Percentiles rank a stretch among this genome's conserved stretches.
Evolutionary conservation across 2,329 filamentous ascomycete species (phyloP).

Genomic region (Trichoderma oligosporum): DNA sequence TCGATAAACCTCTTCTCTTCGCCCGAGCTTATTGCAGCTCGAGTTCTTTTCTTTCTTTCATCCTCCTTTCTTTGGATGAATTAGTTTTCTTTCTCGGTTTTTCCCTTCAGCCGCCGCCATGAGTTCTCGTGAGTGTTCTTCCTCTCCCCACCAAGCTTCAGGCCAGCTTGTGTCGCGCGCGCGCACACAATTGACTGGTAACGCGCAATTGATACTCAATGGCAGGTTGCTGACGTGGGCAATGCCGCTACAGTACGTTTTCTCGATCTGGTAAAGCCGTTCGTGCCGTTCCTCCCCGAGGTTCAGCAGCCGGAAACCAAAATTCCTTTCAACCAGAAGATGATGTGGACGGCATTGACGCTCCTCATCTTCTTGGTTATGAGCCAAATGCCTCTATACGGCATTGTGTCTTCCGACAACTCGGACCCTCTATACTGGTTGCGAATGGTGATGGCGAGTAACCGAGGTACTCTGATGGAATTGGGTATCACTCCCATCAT

Average conservation of each 20-base stretch:
- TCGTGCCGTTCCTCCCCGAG: slow-evolving; percentile 98
- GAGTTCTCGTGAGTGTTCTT: slow-evolving; percentile 51
- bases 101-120: slow-evolving; percentile 43
- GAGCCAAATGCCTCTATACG: slow-evolving; percentile 99
- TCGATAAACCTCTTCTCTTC: slow-evolving; percentile 28
- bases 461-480: slow-evolving; percentile 94
- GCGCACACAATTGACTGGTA: slow-evolving; percentile 15
- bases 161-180: slow-evolving; percentile 22
- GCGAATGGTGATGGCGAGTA: slow-evolving; percentile 99
- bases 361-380: slow-evolving; percentile 99
- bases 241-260: slow-evolving; percentile 71
- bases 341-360: slow-evolving; percentile 93
- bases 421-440: slow-evolving; percentile 99
- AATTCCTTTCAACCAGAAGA: slow-evolving; percentile 96
- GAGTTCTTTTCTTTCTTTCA: slow-evolving; percentile 32
- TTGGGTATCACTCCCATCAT: slow-evolving; percentile 98
- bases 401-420: slow-evolving; percentile 97
- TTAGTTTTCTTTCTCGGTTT: slow-evolving; percentile 38
- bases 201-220: slow-evolving; percentile 29
- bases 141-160: slow-evolving; percentile 18
- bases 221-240: slow-evolving; percentile 28
- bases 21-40: slow-evolving; percentile 39
- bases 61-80: slow-evolving; percentile 38
- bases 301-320: slow-evolving; percentile 98
- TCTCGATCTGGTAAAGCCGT: slow-evolving; percentile 99